Conservation (phyloP, 306 rosid species). For the Prunus kanzakura region DNA sequence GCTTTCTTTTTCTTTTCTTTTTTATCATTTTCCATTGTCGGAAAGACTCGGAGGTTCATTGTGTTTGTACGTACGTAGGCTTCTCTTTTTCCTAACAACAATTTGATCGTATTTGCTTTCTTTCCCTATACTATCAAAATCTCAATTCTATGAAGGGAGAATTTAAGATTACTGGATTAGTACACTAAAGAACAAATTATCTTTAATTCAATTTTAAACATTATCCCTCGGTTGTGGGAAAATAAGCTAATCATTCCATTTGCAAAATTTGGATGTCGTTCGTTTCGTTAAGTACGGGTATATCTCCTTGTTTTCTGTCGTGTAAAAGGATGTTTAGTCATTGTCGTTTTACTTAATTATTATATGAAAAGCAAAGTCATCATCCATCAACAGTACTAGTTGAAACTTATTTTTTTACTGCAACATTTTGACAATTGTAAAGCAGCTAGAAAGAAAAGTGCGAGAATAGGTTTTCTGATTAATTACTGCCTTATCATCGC, state of each 20-base stretch:
- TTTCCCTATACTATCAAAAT: no score
- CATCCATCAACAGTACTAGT: not conserved
- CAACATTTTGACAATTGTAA: not conserved
- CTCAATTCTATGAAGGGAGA: not conserved
- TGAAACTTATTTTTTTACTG: no score
- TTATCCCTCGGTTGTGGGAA: not conserved
- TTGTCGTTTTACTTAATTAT: no score
- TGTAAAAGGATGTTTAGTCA: not conserved
- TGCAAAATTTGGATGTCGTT: not conserved
- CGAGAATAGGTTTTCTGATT: not conserved
- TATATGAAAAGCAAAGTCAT: not conserved
- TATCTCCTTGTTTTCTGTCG: constrained; percentile 4
- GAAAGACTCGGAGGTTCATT: not conserved
- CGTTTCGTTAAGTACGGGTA: not conserved
- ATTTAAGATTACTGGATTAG: not conserved
- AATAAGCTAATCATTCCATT: not conserved
- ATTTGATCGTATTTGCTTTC: no score
- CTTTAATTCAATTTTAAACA: not conserved
- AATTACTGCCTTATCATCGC: not conserved
- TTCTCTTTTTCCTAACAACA: no score
- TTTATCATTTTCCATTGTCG: not conserved
- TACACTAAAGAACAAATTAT: not conserved
- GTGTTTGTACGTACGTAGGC: not conserved
- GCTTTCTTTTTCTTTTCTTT: not conserved
- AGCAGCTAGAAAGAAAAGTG: not conserved